A percentile compares a stretch with the other conserved stretches of the same genome.
Conservation (phyloP, 129 eudicot genomes). For the Pittosporum tobira region DNA sequence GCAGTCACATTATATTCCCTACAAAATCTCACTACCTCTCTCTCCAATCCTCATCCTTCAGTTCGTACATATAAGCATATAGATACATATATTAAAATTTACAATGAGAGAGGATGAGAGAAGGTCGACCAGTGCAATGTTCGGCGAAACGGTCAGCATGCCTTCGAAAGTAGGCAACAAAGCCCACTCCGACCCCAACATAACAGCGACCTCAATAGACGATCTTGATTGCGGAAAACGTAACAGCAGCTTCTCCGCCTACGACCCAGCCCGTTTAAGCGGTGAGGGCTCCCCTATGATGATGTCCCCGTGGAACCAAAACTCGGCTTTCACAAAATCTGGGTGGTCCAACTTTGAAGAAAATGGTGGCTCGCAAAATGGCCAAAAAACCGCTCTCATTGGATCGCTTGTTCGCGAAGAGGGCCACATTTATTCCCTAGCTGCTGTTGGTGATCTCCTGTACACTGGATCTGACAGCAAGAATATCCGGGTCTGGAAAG, state of each 20-base stretch:
- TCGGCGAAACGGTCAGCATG: slow-evolving; percentile 19
- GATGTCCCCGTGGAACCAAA: slow-evolving; percentile 86
- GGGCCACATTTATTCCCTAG: slow-evolving; percentile 47
- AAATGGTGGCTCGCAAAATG: background rate
- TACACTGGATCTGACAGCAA: slow-evolving; percentile 58
- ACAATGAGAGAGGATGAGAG: slow-evolving; percentile 24
- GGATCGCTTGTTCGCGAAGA: slow-evolving; percentile 39
- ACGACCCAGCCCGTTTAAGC: slow-evolving; percentile 46
- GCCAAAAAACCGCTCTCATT: slow-evolving; percentile 16
- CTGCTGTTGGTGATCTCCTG: slow-evolving; percentile 37
- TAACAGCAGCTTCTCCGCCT: slow-evolving; percentile 55
- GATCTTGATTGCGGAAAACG: slow-evolving; percentile 32
- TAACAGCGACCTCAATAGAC: slow-evolving; percentile 20
- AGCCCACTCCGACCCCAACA: slow-evolving; percentile 46
- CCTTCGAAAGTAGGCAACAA: slow-evolving; percentile 27
- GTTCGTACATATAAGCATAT: background rate
- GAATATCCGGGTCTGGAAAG: slow-evolving; percentile 42
- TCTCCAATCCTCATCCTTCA: slow-evolving; percentile 7
- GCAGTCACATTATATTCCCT: slow-evolving; percentile 9
- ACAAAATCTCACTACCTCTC: slow-evolving; percentile 24
- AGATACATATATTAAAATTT: background rate
- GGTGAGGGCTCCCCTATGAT: slow-evolving; percentile 64
- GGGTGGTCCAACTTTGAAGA: slow-evolving; percentile 30
- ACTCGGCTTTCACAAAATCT: slow-evolving; percentile 34
- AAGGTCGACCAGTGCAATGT: slow-evolving; percentile 16